phyloP scores from a whole-genome alignment of 176 grass and related monocot species.

The Lolium multiflorum region DNA sequence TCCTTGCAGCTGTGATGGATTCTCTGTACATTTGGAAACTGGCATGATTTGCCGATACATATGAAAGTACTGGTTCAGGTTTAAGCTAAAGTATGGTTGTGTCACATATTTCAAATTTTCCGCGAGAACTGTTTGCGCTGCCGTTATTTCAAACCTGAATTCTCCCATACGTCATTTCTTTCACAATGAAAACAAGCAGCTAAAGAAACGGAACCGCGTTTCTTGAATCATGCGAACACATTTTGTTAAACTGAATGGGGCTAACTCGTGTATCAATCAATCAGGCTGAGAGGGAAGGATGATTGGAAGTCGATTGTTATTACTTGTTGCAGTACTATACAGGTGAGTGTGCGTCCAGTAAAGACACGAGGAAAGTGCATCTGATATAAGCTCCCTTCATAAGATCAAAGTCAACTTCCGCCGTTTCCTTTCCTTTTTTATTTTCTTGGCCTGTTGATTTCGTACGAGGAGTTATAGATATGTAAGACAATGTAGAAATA shows the following conservation, averaged over 20 bases:
- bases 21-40: not conserved
- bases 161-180: not conserved
- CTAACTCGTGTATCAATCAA: not conserved
- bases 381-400: not conserved
- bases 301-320: not conserved
- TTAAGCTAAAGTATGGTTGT: not conserved
- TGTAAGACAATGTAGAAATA: not conserved
- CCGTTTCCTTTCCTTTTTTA: not conserved
- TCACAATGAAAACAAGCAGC: not conserved
- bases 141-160: no score
- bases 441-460: not conserved
- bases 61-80: not conserved
- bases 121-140: not conserved
- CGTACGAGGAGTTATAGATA: no score
- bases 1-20: not conserved
- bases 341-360: not conserved
- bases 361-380: not conserved
- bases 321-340: not conserved
- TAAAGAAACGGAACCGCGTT: not conserved
- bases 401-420: no score
- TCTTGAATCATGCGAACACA: not conserved
- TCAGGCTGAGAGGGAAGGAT: not conserved
- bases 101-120: not conserved
- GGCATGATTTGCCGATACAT: not conserved
- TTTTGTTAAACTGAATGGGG: not conserved